A percentile compares a stretch with the other conserved stretches of the same genome.
Conservation (phyloP, 768 basidiomycete genomes). For the Naematelia encephala region DNA sequence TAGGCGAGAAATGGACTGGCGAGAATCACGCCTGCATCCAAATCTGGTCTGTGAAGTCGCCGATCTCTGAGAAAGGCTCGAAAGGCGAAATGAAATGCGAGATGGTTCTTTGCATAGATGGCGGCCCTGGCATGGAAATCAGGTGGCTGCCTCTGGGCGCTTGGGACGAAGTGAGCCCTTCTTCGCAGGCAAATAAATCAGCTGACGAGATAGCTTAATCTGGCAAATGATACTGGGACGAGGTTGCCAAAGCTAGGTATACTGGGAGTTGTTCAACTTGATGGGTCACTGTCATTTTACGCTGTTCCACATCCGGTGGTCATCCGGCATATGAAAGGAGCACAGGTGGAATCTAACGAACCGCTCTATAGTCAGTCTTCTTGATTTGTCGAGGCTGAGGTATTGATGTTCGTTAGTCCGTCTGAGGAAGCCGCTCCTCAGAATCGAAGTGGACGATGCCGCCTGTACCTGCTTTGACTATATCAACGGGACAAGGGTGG, state of each 20-base stretch:
- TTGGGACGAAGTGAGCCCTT: constrained; percentile 58
- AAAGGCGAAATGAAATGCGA: constrained; percentile 67
- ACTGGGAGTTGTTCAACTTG: constrained; percentile 77
- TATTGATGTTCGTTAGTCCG: constrained; percentile 48
- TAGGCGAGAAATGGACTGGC: constrained; percentile 58
- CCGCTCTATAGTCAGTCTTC: background rate
- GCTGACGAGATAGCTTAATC: constrained; percentile 16
- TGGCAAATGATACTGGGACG: background rate
- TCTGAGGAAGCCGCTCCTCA: constrained; percentile 61
- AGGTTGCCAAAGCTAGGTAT: constrained; percentile 66
- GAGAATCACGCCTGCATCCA: constrained; percentile 69
- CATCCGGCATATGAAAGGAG: constrained; percentile 40
- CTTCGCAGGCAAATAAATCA: background rate
- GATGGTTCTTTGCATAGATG: constrained; percentile 78
- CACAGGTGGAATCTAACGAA: constrained; percentile 4
- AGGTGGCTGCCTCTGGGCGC: constrained; percentile 93
- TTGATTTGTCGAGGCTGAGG: background rate
- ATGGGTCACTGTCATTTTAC: constrained; percentile 77
- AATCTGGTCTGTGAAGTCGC: constrained; percentile 66
- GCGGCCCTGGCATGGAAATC: constrained; percentile 71
- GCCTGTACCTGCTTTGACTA: constrained; percentile 80
- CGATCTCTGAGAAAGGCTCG: constrained; percentile 31
- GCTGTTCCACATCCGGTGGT: constrained; percentile 74
- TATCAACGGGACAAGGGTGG: constrained; percentile 78
- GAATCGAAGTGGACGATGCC: constrained; percentile 71